phyloP scores from a whole-genome alignment of 805 yeast genomes.

The Kodamaea leandrae region DNA sequence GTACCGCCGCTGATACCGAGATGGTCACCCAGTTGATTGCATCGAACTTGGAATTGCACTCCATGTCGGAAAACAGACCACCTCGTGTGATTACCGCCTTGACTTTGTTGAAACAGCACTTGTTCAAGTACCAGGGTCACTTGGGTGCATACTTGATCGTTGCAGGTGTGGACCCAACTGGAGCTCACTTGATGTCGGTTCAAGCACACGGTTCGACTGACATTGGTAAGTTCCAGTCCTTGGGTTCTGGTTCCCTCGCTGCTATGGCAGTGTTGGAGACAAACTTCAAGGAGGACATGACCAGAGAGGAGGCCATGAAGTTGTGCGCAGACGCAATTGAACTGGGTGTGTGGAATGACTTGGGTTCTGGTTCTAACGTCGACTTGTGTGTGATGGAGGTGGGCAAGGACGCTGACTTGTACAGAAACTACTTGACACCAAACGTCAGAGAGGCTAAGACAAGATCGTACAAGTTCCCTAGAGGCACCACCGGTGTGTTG shows the following conservation, averaged over 20 bases:
- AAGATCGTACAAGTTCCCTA: slow-evolving; percentile 76
- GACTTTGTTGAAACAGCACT: slow-evolving; percentile 90
- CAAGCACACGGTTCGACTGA: slow-evolving; percentile 99
- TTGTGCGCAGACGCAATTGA: slow-evolving; percentile 90
- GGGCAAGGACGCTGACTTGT: slow-evolving; percentile 81
- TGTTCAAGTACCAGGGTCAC: slow-evolving; percentile 96
- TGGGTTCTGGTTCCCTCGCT: slow-evolving; percentile 96
- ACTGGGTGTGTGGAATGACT: slow-evolving; percentile 98
- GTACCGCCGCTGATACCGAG: slow-evolving; percentile 99
- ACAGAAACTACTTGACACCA: slow-evolving; percentile 88
- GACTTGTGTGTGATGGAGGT: slow-evolving; percentile 96
- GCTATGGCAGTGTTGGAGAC: slow-evolving; percentile 97
- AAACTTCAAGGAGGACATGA: slow-evolving; percentile 74
- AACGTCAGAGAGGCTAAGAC: slow-evolving; percentile 82
- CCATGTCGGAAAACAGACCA: slow-evolving; percentile 75
- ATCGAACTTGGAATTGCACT: slow-evolving; percentile 87
- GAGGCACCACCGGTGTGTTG: slow-evolving; percentile 92
- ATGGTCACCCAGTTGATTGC: slow-evolving; percentile 93
- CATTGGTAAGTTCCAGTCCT: slow-evolving; percentile 85
- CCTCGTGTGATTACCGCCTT: slow-evolving; percentile 94
- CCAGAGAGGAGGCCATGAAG: slow-evolving; percentile 86
- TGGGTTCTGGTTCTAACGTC: slow-evolving; percentile 98
- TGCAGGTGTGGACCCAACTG: slow-evolving; percentile 97
- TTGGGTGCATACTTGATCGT: slow-evolving; percentile 96
- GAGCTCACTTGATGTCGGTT: slow-evolving; percentile 86